phyloP scores from a whole-genome alignment of 2,329 filamentous ascomycete species.

The Dothistroma septosporum region DNA sequence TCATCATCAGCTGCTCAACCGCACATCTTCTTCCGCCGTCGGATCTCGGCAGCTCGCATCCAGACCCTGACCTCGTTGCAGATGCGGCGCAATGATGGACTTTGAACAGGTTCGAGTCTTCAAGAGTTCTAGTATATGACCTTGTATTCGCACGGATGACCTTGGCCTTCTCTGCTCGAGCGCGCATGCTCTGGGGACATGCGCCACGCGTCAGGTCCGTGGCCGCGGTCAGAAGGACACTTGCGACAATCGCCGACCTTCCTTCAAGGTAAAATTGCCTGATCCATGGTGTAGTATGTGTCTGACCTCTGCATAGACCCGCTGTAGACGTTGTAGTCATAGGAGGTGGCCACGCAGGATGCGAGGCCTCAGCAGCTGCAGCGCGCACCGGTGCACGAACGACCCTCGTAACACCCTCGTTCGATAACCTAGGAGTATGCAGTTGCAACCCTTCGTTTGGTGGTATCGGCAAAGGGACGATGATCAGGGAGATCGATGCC shows the following conservation, averaged over 20 bases:
- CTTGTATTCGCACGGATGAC: constrained; percentile 14
- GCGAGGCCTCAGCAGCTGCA: constrained; percentile 87
- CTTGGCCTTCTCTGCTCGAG: constrained; percentile 30
- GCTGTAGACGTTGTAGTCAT: constrained; percentile 81
- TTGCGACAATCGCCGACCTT: constrained; percentile 44
- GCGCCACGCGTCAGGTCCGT: constrained; percentile 45
- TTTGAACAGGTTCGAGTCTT: neutral
- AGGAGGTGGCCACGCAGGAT: constrained; percentile 90
- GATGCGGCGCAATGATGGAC: neutral
- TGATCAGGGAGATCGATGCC: constrained; percentile 91
- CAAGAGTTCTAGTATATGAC: too few relatives aligned
- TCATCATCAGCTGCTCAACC: too few relatives aligned
- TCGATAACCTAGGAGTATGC: constrained; percentile 87
- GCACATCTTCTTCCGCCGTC: neutral
- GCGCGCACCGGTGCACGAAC: constrained; percentile 85
- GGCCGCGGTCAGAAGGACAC: constrained; percentile 35
- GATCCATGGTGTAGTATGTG: neutral
- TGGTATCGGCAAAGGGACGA: constrained; percentile 97
- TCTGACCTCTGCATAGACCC: constrained; percentile 36
- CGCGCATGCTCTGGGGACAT: constrained; percentile 46
- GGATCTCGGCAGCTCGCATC: neutral
- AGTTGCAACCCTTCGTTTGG: constrained; percentile 97
- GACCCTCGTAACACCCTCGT: constrained; percentile 80
- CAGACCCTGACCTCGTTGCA: neutral
- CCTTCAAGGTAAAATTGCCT: constrained; percentile 23